Evolutionary conservation across 208 protist species (phyloP), one percentile per base, ranked within the genome.

Genomic region (Naegleria gruberi): DNA sequence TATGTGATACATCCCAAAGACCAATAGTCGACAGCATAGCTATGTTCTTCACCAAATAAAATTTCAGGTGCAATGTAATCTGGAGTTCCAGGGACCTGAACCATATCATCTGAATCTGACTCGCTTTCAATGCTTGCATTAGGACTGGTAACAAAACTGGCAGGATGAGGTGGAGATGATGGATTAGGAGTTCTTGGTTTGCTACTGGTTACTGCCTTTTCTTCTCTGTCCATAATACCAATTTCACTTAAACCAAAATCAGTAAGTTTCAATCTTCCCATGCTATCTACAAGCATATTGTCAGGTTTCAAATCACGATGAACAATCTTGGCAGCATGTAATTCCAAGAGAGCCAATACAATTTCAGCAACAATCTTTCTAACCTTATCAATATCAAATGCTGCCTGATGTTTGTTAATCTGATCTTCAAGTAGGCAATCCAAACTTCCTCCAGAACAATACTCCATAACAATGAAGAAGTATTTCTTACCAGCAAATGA

Each of bases 221-320:
- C 65, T 37, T 77, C 65, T 77, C 65, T 77, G 65, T 77, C 65
- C 65, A 77, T 77, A 2, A 77, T 8, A 77, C 65, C 65, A 77
- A 77, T 37, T 43, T 98, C 98, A 12, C 95, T 98, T 15, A 99
- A 95, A 4, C 97, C 97, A 94, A 99, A 99, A 92, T 99, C 97
- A 57, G 96, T 96, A n/a, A 99, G 92, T 91, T 99, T 98, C 37
- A 99, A 97, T 93, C 99, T 98, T 0, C 98, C 98, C 44, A 95
- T 92, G 0, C 90, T 91, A 77, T 97, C 97, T 19, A 99, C 94
- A 30, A 99, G 96, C 40, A 83, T 44, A 43, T 83, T 83, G 30
- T 83, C 77, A 83, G 77, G 77, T 26, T 83, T 83, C 37, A 83
- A 83, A 83, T 83, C 77, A 44, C 77, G 0, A 37, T 83, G 77